Base-by-base conservation (phyloP, 2,329 filamentous ascomycete genomes). In the Westerdykella sp. region DNA sequence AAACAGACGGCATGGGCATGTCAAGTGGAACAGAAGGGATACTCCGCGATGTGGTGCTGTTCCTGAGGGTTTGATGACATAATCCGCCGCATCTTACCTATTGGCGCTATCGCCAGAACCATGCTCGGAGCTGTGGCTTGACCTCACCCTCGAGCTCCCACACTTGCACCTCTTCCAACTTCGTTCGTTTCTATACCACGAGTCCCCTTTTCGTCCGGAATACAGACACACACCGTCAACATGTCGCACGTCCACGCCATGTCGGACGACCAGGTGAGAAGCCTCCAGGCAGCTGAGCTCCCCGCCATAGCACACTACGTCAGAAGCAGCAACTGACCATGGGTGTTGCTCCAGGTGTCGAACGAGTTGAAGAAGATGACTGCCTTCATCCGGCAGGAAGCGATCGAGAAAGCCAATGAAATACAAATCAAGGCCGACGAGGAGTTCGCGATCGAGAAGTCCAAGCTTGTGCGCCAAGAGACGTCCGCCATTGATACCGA, bases 341-440 rank as follows among this genome's bases (percentile, higher is more conserved):
- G 31, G 16, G 22, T 36, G 6, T 6, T 28, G 12, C 14, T 22
- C 14, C 69, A 97, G 89, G 93, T 98, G 79, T 84, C 87, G 73
- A 84, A 87, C 73, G 93, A 98, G 82, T 87, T 98, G 73, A 90
- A 87, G 79, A 98, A 98, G 81, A 98, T 98, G 93, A 97, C 93
- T 47, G 91, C 90, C 67, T 98, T 98, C 81, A 98, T 98, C 82
- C 87, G 89, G 71, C 93, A 97, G 75, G 93, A 98, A 76, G 93
- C 93, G 46, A 80, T 85, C 64, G 93, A 98, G 69, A 98, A 98
- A 74, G 89, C 89, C 61, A 86, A 86, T 67, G 93, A 98, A 73
- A 97, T 98, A 71, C 82, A 93, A 66, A 85, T 97, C 74, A 97
- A 97, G 74, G 93, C 93, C 70, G 90, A 97, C 75, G 89, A 97